phyloP scores from a whole-genome alignment of 768 basidiomycete species.

The Mycena olivaceomarginata region DNA sequence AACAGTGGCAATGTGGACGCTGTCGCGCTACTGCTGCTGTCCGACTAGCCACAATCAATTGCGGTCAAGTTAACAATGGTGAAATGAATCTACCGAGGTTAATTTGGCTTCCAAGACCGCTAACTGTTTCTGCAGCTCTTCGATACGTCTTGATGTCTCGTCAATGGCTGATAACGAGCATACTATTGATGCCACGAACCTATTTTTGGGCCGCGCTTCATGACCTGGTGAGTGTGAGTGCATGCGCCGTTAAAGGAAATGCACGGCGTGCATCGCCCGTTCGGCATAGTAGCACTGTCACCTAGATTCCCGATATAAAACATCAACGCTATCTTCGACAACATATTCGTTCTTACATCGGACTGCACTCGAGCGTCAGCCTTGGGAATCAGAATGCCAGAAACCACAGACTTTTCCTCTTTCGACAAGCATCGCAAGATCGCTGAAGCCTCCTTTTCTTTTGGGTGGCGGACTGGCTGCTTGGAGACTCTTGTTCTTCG shows the following conservation, averaged over 20 bases:
- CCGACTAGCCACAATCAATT: not conserved
- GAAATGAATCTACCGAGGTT: slow-evolving; percentile 51
- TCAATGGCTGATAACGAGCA: not conserved
- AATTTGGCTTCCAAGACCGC: slow-evolving; percentile 67
- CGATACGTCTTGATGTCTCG: slow-evolving; percentile 55
- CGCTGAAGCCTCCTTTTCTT: not conserved
- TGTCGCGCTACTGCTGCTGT: slow-evolving; percentile 4
- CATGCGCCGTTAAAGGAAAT: slow-evolving; percentile 67
- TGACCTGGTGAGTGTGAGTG: slow-evolving; percentile 71
- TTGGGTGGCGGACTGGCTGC: not conserved
- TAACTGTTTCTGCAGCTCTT: slow-evolving; percentile 64
- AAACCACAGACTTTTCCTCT: slow-evolving; percentile 60
- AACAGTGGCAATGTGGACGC: not conserved
- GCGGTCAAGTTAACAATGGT: not conserved
- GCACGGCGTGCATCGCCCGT: slow-evolving; percentile 76
- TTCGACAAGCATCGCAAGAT: slow-evolving; percentile 67
- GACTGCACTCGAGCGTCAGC: slow-evolving; percentile 49
- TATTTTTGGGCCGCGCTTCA: slow-evolving; percentile 58
- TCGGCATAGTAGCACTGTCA: slow-evolving; percentile 77
- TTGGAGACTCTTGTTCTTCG: not conserved
- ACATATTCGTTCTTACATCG: slow-evolving; percentile 56
- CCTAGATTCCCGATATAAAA: slow-evolving; percentile 54
- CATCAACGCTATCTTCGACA: no score
- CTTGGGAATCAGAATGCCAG: not conserved
- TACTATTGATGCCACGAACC: slow-evolving; percentile 28